phyloP scores from a whole-genome alignment of 2,329 filamentous ascomycete species.

The Septoria linicola region DNA sequence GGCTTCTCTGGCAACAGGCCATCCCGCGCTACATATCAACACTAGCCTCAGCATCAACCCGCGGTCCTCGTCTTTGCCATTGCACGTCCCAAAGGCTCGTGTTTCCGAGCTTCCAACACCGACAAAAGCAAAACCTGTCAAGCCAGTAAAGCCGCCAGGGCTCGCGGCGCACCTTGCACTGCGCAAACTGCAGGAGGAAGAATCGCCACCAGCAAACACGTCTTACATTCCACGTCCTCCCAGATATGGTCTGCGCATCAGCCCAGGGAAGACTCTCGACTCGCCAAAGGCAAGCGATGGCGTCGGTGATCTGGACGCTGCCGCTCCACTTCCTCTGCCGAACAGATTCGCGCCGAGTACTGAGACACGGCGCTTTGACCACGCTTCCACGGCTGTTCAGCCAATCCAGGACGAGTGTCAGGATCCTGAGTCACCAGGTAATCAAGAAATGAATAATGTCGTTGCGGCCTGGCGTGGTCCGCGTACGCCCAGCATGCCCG shows the following conservation, averaged over 20 bases:
- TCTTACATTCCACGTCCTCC: conserved; percentile 7
- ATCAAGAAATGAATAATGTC: conserved; percentile 16
- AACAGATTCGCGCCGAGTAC: background rate
- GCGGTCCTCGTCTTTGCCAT: background rate
- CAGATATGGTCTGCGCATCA: conserved; percentile 10
- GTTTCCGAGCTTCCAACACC: conserved; percentile 14
- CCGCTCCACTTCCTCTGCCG: conserved; percentile 1
- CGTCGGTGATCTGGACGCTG: conserved; percentile 2
- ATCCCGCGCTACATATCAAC: conserved; percentile 12
- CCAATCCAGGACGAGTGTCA: conserved; percentile 2
- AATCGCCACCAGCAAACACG: conserved; percentile 2
- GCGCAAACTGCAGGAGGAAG: conserved; percentile 9
- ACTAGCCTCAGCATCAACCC: background rate
- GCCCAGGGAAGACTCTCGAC: conserved; percentile 13
- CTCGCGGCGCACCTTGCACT: conserved; percentile 5
- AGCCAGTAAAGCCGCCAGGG: conserved; percentile 5
- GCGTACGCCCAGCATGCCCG: conserved; percentile 11
- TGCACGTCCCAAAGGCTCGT: conserved; percentile 3
- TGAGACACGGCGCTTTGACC: background rate
- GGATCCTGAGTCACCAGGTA: conserved; percentile 3
- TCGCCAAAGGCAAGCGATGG: conserved; percentile 4
- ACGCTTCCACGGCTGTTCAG: background rate
- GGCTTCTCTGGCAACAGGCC: background rate
- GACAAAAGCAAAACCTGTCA: conserved; percentile 10
- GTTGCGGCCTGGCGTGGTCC: conserved; percentile 14